Conservation (phyloP, 495 filamentous ascomycete species). For the Penicillium simplicissimum region DNA sequence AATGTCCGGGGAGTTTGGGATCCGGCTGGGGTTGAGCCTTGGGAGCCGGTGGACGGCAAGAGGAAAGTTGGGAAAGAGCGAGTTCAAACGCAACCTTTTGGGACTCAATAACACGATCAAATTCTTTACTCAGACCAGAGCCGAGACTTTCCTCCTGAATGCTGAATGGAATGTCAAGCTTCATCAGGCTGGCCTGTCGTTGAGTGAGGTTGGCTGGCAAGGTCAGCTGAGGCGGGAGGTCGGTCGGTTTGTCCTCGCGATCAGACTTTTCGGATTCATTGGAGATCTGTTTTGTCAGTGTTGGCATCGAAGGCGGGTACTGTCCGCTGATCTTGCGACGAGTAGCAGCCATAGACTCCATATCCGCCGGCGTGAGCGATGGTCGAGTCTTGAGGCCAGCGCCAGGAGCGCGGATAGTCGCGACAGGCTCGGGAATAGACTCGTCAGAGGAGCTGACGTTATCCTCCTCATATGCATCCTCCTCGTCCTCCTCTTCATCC, state of each 20-base stretch:
- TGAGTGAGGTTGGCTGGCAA: constrained; percentile 30
- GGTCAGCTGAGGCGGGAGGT: constrained; percentile 18
- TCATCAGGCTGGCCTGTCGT: constrained; percentile 54
- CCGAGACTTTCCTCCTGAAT: constrained; percentile 60
- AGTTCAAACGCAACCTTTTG: constrained; percentile 86
- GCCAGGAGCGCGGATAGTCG: constrained; percentile 88
- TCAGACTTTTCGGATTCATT: constrained; percentile 34
- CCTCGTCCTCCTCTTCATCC: constrained; percentile 25
- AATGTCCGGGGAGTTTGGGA: background rate
- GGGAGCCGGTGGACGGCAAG: constrained; percentile 10
- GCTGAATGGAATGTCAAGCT: constrained; percentile 68
- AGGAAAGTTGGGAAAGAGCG: constrained; percentile 46
- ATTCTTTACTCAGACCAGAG: constrained; percentile 85
- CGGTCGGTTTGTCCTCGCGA: constrained; percentile 27
- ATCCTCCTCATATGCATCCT: constrained; percentile 32
- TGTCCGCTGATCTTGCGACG: constrained; percentile 81
- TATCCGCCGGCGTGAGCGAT: constrained; percentile 81
- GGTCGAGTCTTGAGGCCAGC: constrained; percentile 87
- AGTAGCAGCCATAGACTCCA: constrained; percentile 83
- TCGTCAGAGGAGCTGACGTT: constrained; percentile 36
- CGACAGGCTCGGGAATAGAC: constrained; percentile 75
- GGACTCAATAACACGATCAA: constrained; percentile 91
- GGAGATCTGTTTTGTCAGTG: constrained; percentile 37
- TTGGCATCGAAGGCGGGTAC: constrained; percentile 59
- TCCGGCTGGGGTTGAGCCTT: constrained; percentile 15